Percentiles rank a stretch among this genome's conserved stretches.
phyloP scores from a whole-genome alignment of 208 protist genomes.

The Trypanosoma conorhini region DNA sequence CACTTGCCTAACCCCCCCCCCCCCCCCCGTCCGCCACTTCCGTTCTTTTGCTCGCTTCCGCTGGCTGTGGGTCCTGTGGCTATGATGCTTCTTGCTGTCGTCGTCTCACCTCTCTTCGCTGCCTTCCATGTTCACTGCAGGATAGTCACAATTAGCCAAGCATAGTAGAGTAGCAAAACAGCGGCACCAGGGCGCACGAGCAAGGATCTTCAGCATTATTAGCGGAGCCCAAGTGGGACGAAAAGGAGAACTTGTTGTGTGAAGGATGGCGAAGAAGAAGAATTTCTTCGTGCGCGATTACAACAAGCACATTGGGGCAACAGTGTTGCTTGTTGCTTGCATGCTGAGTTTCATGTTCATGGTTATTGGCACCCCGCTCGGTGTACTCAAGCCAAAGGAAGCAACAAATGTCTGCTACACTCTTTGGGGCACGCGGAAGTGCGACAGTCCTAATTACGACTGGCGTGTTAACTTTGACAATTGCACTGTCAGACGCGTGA shows the following conservation, averaged over 20 bases:
- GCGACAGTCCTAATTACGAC: slow-evolving; percentile 46
- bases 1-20: background rate
- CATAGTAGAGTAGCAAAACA: background rate
- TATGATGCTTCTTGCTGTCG: too few species aligned
- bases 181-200: background rate
- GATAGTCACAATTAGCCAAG: too few species aligned
- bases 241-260: background rate
- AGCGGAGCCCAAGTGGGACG: background rate
- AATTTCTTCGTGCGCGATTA: slow-evolving; percentile 58
- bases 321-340: slow-evolving; percentile 41
- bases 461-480: slow-evolving; percentile 42
- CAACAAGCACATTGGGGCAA: slow-evolving; percentile 50
- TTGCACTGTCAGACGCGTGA: slow-evolving; percentile 39
- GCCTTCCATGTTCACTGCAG: too few species aligned
- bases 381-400: slow-evolving; percentile 36
- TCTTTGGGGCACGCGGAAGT: slow-evolving; percentile 55
- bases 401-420: slow-evolving; percentile 38
- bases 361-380: slow-evolving; percentile 48
- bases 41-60: too few species aligned
- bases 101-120: too few species aligned
- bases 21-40: too few species aligned
- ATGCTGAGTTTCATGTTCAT: slow-evolving; percentile 47
- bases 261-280: slow-evolving; percentile 43
- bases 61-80: too few species aligned
- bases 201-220: background rate